phyloP scores from a whole-genome alignment of 352 stramenopile species.

The Aphanomyces cochlioides region DNA sequence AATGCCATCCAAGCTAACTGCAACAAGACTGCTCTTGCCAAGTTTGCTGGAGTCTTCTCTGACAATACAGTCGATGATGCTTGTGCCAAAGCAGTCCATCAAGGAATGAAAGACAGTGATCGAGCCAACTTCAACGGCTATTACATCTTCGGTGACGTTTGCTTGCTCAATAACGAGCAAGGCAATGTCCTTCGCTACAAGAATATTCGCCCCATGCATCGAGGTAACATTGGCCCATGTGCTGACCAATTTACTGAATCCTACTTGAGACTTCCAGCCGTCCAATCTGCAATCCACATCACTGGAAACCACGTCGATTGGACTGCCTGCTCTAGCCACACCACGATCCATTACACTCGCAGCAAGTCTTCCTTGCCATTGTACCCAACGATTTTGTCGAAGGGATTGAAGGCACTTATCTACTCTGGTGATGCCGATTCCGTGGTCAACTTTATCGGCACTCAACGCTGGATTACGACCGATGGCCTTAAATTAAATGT shows the following conservation, averaged over 20 bases:
- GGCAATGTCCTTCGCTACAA: constrained; percentile 37
- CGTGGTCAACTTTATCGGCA: constrained; percentile 63
- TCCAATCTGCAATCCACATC: constrained; percentile 59
- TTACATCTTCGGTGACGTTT: constrained; percentile 69
- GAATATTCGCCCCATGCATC: constrained; percentile 53
- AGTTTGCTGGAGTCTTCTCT: constrained; percentile 37
- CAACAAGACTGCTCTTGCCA: constrained; percentile 36
- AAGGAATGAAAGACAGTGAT: constrained; percentile 25
- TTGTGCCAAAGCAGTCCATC: neutral
- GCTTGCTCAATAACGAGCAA: constrained; percentile 52
- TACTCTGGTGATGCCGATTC: constrained; percentile 66
- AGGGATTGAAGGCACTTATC: constrained; percentile 48
- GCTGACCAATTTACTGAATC: constrained; percentile 49
- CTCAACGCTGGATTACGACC: constrained; percentile 55
- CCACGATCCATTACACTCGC: constrained; percentile 42
- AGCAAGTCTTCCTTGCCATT: constrained; percentile 53
- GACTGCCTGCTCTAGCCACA: constrained; percentile 49
- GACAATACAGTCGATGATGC: neutral
- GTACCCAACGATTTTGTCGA: constrained; percentile 50
- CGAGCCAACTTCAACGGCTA: constrained; percentile 49
- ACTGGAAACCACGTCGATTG: constrained; percentile 44
- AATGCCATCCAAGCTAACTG: constrained; percentile 51
- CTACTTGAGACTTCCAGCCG: constrained; percentile 48
- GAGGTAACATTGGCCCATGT: constrained; percentile 55
- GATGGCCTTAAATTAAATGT: constrained; percentile 49